Evolutionary conservation across 2,329 filamentous ascomycete species (phyloP).

Genomic region (Calonectria naviculata): DNA sequence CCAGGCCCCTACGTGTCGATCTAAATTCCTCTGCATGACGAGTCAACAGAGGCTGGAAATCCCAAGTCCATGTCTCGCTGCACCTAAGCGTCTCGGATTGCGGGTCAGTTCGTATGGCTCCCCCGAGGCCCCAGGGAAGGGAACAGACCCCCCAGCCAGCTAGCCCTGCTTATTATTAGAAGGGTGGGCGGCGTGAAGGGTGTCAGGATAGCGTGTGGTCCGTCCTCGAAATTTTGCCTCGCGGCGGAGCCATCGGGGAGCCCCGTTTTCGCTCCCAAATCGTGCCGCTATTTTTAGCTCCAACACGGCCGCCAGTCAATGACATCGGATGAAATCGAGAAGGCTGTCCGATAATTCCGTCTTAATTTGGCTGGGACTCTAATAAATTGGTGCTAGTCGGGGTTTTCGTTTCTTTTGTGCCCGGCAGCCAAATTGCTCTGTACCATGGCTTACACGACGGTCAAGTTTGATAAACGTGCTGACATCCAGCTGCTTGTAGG

Average conservation of each 20-base stretch:
- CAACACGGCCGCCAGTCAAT: not conserved
- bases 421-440: not conserved
- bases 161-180: not conserved
- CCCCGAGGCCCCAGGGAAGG: not conserved
- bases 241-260: not conserved
- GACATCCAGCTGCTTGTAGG: conserved; percentile 9
- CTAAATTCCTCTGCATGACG: not conserved
- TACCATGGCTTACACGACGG: conserved; percentile 7
- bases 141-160: not conserved
- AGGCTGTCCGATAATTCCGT: not conserved
- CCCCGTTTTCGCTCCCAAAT: not conserved
- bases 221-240: not conserved
- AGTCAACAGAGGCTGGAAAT: not conserved
- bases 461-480: conserved; percentile 6
- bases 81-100: not conserved
- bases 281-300: not conserved
- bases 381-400: conserved; percentile 1
- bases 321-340: not conserved
- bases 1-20: not conserved
- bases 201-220: conserved; percentile 5
- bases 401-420: not conserved
- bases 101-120: conserved; percentile 1
- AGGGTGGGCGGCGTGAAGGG: not conserved
- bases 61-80: not conserved
- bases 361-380: not conserved